These are phyloP conservation scores for Yamadazyma akitaensis DNA, from an alignment of 805 yeast species.

Conservation along the genomic window DNA sequence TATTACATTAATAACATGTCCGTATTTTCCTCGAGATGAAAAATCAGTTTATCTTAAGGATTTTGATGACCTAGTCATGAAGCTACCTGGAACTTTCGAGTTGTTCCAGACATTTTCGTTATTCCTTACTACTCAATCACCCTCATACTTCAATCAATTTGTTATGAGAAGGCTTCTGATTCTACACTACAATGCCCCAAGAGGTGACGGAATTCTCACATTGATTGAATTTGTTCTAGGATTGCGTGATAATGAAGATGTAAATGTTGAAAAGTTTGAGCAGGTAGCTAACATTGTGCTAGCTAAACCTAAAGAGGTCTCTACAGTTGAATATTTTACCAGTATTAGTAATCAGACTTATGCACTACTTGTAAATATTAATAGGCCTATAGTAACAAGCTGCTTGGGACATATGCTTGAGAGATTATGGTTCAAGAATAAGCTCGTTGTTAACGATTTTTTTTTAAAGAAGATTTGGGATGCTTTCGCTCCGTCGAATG, in stretches of 20 bases:
- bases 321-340: slow-evolving; percentile 49
- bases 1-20: slow-evolving; percentile 40
- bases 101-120: slow-evolving; percentile 59
- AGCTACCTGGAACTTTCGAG: slow-evolving; percentile 61
- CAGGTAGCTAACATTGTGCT: slow-evolving; percentile 65
- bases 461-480: slow-evolving; percentile 50
- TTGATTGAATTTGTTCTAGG: slow-evolving; percentile 77
- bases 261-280: slow-evolving; percentile 63
- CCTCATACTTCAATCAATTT: slow-evolving; percentile 43
- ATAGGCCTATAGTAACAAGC: slow-evolving; percentile 58
- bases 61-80: slow-evolving; percentile 32
- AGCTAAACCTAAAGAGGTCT: slow-evolving; percentile 54
- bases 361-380: slow-evolving; percentile 52
- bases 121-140: slow-evolving; percentile 48
- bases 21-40: slow-evolving; percentile 19
- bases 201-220: slow-evolving; percentile 63
- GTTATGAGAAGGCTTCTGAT: slow-evolving; percentile 50
- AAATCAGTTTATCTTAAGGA: slow-evolving; percentile 12
- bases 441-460: slow-evolving; percentile 54
- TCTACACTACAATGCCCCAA: slow-evolving; percentile 52
- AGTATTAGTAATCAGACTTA: slow-evolving; percentile 64
- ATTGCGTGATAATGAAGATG: slow-evolving; percentile 65
- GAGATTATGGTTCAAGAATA: slow-evolving; percentile 48
- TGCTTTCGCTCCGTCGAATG: slow-evolving; percentile 34
- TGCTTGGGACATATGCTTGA: slow-evolving; percentile 56